phyloP scores from a whole-genome alignment of 306 rosid genomes.

The Datisca glomerata region DNA sequence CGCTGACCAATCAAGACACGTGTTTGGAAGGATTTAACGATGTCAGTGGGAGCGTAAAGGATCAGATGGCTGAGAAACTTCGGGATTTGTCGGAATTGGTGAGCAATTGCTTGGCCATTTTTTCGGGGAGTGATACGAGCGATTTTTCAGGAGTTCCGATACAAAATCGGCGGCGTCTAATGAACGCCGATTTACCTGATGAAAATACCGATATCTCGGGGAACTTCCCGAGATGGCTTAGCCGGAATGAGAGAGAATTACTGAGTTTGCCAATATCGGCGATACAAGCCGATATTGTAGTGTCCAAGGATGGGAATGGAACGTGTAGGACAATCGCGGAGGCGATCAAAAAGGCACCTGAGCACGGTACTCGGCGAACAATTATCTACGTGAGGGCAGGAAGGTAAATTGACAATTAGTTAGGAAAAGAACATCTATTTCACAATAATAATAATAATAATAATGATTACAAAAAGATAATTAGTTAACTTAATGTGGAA shows the following conservation, averaged over 20 bases:
- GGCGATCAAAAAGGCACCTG: conserved; percentile 72
- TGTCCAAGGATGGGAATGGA: conserved; percentile 62
- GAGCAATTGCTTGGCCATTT: conserved; percentile 81
- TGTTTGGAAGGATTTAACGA: conserved; percentile 58
- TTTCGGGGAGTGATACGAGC: conserved; percentile 21
- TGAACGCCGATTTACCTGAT: conserved; percentile 14
- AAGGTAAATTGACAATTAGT: conserved; percentile 65
- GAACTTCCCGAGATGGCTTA: conserved; percentile 64
- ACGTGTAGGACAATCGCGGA: conserved; percentile 47
- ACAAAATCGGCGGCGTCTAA: conserved; percentile 23
- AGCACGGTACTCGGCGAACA: conserved; percentile 36
- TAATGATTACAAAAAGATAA: too few relatives aligned
- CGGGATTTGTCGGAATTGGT: conserved; percentile 59
- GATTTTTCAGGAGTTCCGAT: conserved; percentile 84
- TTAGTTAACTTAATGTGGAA: too few relatives aligned
- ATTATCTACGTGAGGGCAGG: conserved; percentile 80
- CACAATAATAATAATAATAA: too few relatives aligned
- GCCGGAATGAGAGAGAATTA: conserved; percentile 43
- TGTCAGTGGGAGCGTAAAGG: conserved; percentile 34
- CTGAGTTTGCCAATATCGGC: conserved; percentile 35
- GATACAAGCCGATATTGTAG: conserved; percentile 59
- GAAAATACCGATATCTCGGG: conserved; percentile 7
- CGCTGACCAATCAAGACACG: conserved; percentile 88
- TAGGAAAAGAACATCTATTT: too few relatives aligned
- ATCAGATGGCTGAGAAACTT: conserved; percentile 31